A percentile compares a stretch with the other conserved stretches of the same genome.
Conservation (phyloP, 495 filamentous ascomycete species). For the Daldinia decipiens region DNA sequence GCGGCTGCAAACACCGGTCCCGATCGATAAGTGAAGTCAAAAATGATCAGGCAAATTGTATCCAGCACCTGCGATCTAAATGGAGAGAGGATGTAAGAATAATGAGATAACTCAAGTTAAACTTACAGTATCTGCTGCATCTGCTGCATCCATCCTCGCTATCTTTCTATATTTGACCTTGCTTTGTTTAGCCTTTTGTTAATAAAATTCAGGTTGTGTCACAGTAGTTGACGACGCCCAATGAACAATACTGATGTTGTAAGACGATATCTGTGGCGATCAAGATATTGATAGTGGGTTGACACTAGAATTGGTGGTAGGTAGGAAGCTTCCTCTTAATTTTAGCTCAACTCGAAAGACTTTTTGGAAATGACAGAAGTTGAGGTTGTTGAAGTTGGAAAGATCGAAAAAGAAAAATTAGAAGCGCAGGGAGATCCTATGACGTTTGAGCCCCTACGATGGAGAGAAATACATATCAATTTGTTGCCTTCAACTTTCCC, state of each 20-base stretch:
- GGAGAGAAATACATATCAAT: slow-evolving; percentile 15
- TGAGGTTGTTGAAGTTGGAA: slow-evolving; percentile 30
- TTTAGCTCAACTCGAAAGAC: slow-evolving; percentile 24
- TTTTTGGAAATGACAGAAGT: slow-evolving; percentile 21
- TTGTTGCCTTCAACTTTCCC: slow-evolving; percentile 34
- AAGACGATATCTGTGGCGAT: slow-evolving; percentile 32
- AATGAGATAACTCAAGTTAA: slow-evolving; percentile 54
- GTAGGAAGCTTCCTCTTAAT: background rate
- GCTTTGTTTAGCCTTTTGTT: slow-evolving; percentile 15
- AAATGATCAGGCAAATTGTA: slow-evolving; percentile 21
- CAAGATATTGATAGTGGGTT: slow-evolving; percentile 8
- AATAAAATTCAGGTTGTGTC: slow-evolving; percentile 19
- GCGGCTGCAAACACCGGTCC: slow-evolving; percentile 5
- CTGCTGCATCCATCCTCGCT: slow-evolving; percentile 33
- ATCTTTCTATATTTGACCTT: slow-evolving; percentile 19
- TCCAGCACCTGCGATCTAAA: slow-evolving; percentile 9
- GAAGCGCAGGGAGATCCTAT: slow-evolving; percentile 22
- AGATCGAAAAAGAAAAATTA: slow-evolving; percentile 20
- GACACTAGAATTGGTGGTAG: slow-evolving; percentile 4
- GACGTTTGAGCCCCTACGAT: slow-evolving; percentile 40
- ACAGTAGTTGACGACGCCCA: slow-evolving; percentile 22
- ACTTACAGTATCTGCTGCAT: slow-evolving; percentile 60
- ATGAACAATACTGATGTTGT: slow-evolving; percentile 5
- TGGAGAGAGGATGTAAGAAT: slow-evolving; percentile 11
- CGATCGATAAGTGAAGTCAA: slow-evolving; percentile 29